phyloP scores from a whole-genome alignment of 73 alveolate species.

The Paramecium octaurelia region DNA sequence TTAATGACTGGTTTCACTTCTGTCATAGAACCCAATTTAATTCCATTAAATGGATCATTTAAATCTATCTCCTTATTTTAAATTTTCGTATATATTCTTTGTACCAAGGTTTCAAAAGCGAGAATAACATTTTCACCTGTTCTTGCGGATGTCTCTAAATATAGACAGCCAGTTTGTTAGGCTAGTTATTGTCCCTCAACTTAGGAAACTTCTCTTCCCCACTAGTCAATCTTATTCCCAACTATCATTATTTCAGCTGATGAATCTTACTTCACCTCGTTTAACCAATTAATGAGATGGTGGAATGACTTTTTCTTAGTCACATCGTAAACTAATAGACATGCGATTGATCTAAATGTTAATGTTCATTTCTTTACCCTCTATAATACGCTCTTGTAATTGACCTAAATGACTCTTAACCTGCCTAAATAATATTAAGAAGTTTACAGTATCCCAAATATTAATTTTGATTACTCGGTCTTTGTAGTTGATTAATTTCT shows the following conservation, averaged over 20 bases:
- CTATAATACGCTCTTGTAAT: constrained; percentile 57
- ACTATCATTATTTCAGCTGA: constrained; percentile 63
- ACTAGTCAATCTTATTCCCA: constrained; percentile 81
- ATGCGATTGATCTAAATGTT: constrained; percentile 73
- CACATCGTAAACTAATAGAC: constrained; percentile 78
- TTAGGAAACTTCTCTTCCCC: constrained; percentile 61
- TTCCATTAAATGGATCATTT: neutral
- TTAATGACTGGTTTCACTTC: neutral
- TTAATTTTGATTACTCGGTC: constrained; percentile 72
- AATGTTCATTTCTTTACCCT: constrained; percentile 61
- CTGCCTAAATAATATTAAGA: constrained; percentile 54
- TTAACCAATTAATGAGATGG: constrained; percentile 72
- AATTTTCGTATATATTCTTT: neutral
- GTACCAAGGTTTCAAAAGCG: constrained; percentile 2
- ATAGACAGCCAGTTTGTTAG: constrained; percentile 52
- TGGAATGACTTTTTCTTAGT: constrained; percentile 69
- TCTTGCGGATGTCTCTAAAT: constrained; percentile 68
- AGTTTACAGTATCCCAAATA: constrained; percentile 84
- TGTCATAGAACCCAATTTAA: neutral
- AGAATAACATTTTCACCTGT: constrained; percentile 64
- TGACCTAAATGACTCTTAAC: constrained; percentile 59
- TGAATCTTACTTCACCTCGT: constrained; percentile 48
- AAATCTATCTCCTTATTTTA: neutral
- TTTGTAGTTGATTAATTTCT: constrained; percentile 66
- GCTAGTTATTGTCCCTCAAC: constrained; percentile 67